These are phyloP conservation scores for Cryptosporidium tyzzeri DNA, from an alignment of 169 alveolate species.

Conservation along the genomic window DNA sequence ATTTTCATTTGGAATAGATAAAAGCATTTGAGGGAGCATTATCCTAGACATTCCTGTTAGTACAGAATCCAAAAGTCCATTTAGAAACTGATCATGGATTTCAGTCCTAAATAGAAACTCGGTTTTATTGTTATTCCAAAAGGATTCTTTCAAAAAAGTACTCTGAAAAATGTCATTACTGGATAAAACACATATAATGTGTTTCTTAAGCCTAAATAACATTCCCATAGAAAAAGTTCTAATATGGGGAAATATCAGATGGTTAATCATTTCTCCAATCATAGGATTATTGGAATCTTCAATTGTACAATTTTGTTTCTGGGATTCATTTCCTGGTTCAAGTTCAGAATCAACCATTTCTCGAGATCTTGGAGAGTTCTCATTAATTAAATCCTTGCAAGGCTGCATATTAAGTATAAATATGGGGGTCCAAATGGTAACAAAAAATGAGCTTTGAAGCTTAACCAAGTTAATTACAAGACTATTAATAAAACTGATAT, in stretches of 20 bases:
- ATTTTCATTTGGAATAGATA: conserved; percentile 28
- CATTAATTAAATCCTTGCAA: background rate
- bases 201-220: conserved; percentile 28
- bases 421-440: conserved; percentile 55
- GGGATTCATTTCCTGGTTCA: background rate
- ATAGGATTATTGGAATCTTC: conserved; percentile 18
- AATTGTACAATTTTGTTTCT: background rate
- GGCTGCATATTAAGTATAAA: conserved; percentile 17
- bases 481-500: conserved; percentile 22
- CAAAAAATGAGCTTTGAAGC: conserved; percentile 35
- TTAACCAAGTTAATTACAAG: conserved; percentile 28
- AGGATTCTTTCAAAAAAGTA: background rate
- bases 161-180: conserved; percentile 5
- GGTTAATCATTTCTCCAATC: conserved; percentile 1
- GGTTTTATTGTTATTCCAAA: conserved; percentile 22
- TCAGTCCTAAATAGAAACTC: background rate
- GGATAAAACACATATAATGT: conserved; percentile 13
- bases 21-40: conserved; percentile 64
- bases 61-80: conserved; percentile 29
- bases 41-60: conserved; percentile 37
- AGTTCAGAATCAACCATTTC: background rate
- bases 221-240: conserved; percentile 12
- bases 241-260: conserved; percentile 19
- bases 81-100: conserved; percentile 4
- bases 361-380: conserved; percentile 1